A percentile compares a stretch with the other conserved stretches of the same genome.
These are phyloP conservation scores for Xylaria hypoxylon DNA, from an alignment of 2,329 filamentous ascomycete species.

Conservation along the genomic window DNA sequence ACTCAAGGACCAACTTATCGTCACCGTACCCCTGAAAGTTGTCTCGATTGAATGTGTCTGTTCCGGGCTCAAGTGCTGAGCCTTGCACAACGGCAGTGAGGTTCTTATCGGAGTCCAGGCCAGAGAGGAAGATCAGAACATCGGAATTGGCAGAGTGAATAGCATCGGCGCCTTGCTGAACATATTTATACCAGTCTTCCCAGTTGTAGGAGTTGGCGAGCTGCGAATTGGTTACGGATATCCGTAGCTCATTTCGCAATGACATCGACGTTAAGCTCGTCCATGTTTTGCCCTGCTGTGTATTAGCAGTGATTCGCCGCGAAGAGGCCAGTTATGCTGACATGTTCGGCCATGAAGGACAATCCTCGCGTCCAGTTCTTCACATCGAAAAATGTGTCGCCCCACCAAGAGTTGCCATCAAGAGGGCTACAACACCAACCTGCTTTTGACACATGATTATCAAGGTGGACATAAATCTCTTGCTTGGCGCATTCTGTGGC, in stretches of 20 bases:
- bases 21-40: constrained; percentile 62
- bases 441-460: constrained; percentile 70
- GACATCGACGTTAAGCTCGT: constrained; percentile 61
- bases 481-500: constrained; percentile 67
- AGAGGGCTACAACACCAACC: constrained; percentile 67
- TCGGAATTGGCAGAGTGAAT: constrained; percentile 63
- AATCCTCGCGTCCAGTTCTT: constrained; percentile 71
- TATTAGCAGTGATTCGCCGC: constrained; percentile 17
- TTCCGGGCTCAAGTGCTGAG: constrained; percentile 59
- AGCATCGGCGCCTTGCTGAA: constrained; percentile 62
- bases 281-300: constrained; percentile 58
- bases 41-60: constrained; percentile 56
- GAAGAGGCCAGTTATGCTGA: constrained; percentile 32
- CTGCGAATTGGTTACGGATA: constrained; percentile 52
- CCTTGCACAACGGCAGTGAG: constrained; percentile 63
- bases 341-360: constrained; percentile 68
- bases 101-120: constrained; percentile 66
- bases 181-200: constrained; percentile 64
- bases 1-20: constrained; percentile 68
- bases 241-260: constrained; percentile 65
- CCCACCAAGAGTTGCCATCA: constrained; percentile 72
- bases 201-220: constrained; percentile 61
- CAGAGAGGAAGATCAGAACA: constrained; percentile 68
- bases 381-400: constrained; percentile 68
- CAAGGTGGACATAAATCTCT: constrained; percentile 68